These are phyloP conservation scores for Bipolaris victoriae DNA, from an alignment of 2,329 filamentous ascomycete species.

Conservation along the genomic window DNA sequence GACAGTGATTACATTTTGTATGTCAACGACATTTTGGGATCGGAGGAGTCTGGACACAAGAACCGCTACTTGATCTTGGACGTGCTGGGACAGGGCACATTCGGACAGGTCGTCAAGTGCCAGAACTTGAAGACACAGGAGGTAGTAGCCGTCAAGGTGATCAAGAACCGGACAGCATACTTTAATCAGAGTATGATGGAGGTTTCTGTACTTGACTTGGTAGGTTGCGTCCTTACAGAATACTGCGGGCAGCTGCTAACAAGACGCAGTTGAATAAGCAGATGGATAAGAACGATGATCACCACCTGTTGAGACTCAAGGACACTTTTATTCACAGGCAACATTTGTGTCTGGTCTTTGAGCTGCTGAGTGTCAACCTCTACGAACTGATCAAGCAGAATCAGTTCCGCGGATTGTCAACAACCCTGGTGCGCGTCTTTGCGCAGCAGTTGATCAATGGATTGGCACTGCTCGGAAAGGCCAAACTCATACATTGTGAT, in stretches of 20 bases:
- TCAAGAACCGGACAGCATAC: slow-evolving; percentile 98
- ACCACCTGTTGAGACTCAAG: slow-evolving; percentile 90
- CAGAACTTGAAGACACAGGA: slow-evolving; percentile 98
- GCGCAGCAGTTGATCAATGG: slow-evolving; percentile 96
- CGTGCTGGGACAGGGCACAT: slow-evolving; percentile 95
- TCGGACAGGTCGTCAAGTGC: slow-evolving; percentile 98
- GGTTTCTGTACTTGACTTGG: slow-evolving; percentile 93
- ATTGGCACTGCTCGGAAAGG: slow-evolving; percentile 90
- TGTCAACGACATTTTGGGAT: slow-evolving; percentile 97
- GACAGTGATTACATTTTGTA: slow-evolving; percentile 99
- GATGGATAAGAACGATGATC: slow-evolving; percentile 98
- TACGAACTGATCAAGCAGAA: slow-evolving; percentile 99
- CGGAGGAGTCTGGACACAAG: slow-evolving; percentile 98
- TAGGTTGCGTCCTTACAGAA: slow-evolving; percentile 52
- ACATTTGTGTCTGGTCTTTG: slow-evolving; percentile 95
- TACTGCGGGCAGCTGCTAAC: slow-evolving; percentile 20
- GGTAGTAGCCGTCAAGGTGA: slow-evolving; percentile 97
- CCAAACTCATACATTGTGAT: slow-evolving; percentile 96
- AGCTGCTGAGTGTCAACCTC: slow-evolving; percentile 93
- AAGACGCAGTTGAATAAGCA: slow-evolving; percentile 83
- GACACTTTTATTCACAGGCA: slow-evolving; percentile 98
- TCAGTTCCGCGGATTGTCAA: slow-evolving; percentile 96
- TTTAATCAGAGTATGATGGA: slow-evolving; percentile 99
- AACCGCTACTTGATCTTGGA: slow-evolving; percentile 97
- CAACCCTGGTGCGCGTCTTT: slow-evolving; percentile 94